These are phyloP conservation scores for Paralagenidium karlingii DNA, from an alignment of 352 stramenopile genomes.

Conservation along the genomic window DNA sequence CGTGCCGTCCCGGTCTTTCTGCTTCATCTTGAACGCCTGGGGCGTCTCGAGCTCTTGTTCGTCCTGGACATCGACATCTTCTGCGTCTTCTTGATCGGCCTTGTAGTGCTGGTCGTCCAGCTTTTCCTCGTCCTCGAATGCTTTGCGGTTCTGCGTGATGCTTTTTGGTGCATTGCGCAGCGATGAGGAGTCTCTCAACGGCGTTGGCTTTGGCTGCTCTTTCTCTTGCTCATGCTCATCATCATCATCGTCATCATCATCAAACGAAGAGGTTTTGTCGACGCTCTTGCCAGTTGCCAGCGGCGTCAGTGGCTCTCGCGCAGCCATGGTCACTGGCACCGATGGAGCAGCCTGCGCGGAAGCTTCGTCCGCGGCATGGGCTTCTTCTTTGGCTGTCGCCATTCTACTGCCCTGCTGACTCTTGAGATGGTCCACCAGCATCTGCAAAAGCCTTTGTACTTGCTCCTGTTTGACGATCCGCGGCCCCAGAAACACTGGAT, in stretches of 20 bases:
- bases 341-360: neutral
- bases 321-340: neutral
- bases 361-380: neutral
- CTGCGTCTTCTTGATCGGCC: conserved; percentile 24
- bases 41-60: conserved; percentile 8
- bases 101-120: too few relatives aligned
- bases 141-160: neutral
- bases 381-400: neutral
- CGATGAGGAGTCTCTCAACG: neutral
- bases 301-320: neutral
- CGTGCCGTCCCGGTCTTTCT: conserved; percentile 1
- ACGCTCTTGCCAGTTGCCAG: neutral
- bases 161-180: neutral
- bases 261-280: neutral
- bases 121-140: conserved; percentile 14
- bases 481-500: conserved; percentile 41
- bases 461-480: conserved; percentile 54
- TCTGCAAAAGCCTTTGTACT: conserved; percentile 42
- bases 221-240: conserved; percentile 3
- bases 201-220: conserved; percentile 6
- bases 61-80: conserved; percentile 19
- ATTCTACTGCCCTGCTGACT: neutral
- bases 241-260: neutral
- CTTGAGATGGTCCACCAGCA: conserved; percentile 39
- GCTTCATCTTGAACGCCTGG: conserved; percentile 5